Percentiles rank a stretch among this genome's conserved stretches.
phyloP scores from a whole-genome alignment of 2,329 filamentous ascomycete genomes.

The Epichloe bromicola region DNA sequence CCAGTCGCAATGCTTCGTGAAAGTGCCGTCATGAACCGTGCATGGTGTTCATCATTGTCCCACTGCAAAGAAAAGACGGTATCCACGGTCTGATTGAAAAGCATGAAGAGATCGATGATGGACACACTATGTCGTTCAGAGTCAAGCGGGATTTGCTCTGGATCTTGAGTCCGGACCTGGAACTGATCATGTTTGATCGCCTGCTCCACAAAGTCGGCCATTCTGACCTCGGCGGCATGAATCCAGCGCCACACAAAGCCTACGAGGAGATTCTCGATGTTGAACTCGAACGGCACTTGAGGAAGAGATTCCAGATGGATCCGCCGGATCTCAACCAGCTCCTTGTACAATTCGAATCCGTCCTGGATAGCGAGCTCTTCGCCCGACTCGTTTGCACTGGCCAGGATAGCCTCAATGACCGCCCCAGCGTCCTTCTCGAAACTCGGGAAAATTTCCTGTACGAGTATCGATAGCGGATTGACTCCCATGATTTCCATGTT shows the following conservation, averaged over 20 bases:
- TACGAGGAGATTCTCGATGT: conserved; percentile 73
- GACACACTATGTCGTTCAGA: conserved; percentile 86
- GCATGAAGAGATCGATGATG: conserved; percentile 82
- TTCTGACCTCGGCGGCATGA: conserved; percentile 61
- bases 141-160: conserved; percentile 53
- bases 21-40: conserved; percentile 91
- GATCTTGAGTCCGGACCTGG: conserved; percentile 53
- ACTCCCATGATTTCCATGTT: conserved; percentile 77
- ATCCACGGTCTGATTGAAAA: conserved; percentile 85
- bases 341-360: conserved; percentile 85
- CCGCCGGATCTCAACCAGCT: conserved; percentile 70
- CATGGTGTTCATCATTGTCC: conserved; percentile 87
- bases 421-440: conserved; percentile 84
- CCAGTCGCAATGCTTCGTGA: conserved; percentile 74
- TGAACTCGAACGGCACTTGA: conserved; percentile 65
- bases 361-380: conserved; percentile 78
- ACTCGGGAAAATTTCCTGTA: conserved; percentile 73
- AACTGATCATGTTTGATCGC: conserved; percentile 88
- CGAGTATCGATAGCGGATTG: conserved; percentile 52
- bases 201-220: conserved; percentile 74
- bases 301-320: conserved; percentile 70
- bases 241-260: conserved; percentile 98
- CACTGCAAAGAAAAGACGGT: conserved; percentile 78
- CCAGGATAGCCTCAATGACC: conserved; percentile 69
- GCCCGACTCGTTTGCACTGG: conserved; percentile 53